These are phyloP conservation scores for Raffaelea albimanens DNA, from an alignment of 2,329 filamentous ascomycete species.

Conservation along the genomic window DNA sequence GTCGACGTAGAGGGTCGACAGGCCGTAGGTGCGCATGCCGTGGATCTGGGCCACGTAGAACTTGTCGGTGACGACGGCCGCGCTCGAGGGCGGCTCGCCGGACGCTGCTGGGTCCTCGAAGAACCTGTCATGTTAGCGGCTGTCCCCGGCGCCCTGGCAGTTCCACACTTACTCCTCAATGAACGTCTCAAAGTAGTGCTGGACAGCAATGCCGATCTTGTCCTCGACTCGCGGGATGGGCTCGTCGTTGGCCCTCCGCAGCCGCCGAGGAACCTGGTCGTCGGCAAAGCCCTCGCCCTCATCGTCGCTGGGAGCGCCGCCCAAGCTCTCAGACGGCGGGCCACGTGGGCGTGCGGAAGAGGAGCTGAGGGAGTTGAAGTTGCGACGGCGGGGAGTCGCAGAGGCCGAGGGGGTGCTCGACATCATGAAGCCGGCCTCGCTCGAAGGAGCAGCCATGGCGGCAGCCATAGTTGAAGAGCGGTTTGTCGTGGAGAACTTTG, in stretches of 20 bases:
- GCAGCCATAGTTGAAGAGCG: conserved; percentile 11
- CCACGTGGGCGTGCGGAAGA: conserved; percentile 44
- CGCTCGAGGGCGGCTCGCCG: conserved; percentile 56
- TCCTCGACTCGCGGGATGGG: conserved; percentile 66
- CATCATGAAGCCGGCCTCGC: conserved; percentile 48
- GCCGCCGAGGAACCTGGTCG: conserved; percentile 48
- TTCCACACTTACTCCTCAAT: conserved; percentile 55
- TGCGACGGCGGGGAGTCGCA: conserved; percentile 31
- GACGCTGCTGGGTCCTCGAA: conserved; percentile 59
- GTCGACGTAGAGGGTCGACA: conserved; percentile 84
- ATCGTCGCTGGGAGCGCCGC: conserved; percentile 48
- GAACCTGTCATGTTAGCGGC: conserved; percentile 36
- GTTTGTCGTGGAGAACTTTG: too few relatives aligned
- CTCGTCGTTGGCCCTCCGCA: conserved; percentile 35
- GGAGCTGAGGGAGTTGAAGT: conserved; percentile 35
- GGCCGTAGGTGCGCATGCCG: conserved; percentile 60
- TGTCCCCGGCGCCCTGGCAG: neutral
- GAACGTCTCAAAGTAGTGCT: conserved; percentile 70
- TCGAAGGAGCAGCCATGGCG: conserved; percentile 38
- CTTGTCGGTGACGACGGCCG: conserved; percentile 58
- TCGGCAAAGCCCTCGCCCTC: conserved; percentile 54
- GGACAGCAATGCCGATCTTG: conserved; percentile 63
- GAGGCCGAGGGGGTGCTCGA: conserved; percentile 39
- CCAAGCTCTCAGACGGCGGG: conserved; percentile 54
- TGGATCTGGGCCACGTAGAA: conserved; percentile 82